A percentile compares a stretch with the other conserved stretches of the same genome.
Conservation (phyloP, 306 rosid genomes). For the Nissolia schottii region DNA sequence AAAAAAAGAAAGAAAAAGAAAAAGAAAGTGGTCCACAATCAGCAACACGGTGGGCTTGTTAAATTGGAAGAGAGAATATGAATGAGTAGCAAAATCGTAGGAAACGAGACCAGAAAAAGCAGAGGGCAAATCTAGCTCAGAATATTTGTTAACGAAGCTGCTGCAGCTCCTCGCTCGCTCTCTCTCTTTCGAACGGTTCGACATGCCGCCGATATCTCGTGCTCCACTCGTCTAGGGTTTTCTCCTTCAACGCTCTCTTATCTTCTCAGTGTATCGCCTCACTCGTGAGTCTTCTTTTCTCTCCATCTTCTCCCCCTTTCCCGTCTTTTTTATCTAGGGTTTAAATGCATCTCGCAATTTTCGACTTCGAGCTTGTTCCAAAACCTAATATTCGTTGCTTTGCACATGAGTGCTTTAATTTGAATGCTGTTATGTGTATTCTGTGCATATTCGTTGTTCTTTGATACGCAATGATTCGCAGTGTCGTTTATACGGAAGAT, state of each 20-base stretch:
- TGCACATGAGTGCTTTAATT: background rate
- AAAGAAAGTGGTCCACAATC: too few species aligned
- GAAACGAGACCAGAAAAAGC: too few species aligned
- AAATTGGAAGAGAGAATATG: background rate
- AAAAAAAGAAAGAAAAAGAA: too few species aligned
- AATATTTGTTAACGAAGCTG: conserved; percentile 3
- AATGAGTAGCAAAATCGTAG: background rate
- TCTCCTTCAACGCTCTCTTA: background rate
- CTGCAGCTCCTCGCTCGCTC: background rate
- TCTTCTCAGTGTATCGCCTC: background rate
- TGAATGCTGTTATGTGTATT: background rate
- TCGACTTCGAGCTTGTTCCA: background rate
- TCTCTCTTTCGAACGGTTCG: background rate
- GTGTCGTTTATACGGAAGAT: background rate
- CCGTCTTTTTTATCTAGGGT: conserved; percentile 1
- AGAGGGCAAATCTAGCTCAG: background rate
- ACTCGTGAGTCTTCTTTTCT: conserved; percentile 25
- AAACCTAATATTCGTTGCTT: background rate
- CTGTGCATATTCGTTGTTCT: background rate
- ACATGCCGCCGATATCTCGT: background rate
- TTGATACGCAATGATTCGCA: background rate
- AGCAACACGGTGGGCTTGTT: too few species aligned
- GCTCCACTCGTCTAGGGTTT: conserved; percentile 27
- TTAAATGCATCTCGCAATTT: background rate
- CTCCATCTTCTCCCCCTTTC: background rate